Evolutionary conservation across 495 filamentous ascomycete species (phyloP).

Genomic region (Penicillium crystallinum): DNA sequence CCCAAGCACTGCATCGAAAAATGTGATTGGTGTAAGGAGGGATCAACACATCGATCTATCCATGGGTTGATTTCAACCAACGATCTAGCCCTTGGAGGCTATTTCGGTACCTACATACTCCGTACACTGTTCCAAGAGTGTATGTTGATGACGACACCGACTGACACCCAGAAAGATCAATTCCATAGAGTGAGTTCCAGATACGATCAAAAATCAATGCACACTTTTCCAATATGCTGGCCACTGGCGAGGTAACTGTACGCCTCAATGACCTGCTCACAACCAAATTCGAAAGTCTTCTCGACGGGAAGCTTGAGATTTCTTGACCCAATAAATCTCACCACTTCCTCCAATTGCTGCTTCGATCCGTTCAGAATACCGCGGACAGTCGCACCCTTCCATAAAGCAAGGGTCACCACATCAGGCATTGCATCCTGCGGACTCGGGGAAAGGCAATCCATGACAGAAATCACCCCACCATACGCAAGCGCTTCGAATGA

Average conservation of each 20-base stretch:
- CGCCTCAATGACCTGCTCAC: slow-evolving; percentile 43
- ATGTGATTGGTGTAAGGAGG: neutral
- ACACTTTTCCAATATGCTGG: neutral
- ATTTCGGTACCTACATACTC: neutral
- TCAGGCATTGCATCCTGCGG: slow-evolving; percentile 27
- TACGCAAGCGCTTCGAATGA: slow-evolving; percentile 50
- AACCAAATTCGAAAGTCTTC: slow-evolving; percentile 47
- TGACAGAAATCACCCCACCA: slow-evolving; percentile 56
- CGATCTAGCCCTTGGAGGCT: neutral
- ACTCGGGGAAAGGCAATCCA: slow-evolving; percentile 50
- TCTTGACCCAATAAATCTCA: slow-evolving; percentile 45
- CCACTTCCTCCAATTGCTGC: slow-evolving; percentile 52
- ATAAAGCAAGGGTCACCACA: slow-evolving; percentile 41
- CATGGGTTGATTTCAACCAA: neutral
- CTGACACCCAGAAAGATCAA: neutral
- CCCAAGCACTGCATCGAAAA: neutral
- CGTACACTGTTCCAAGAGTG: no score
- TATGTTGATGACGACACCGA: no score
- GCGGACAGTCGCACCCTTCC: slow-evolving; percentile 41
- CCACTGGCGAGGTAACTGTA: slow-evolving; percentile 5
- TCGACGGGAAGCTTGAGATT: slow-evolving; percentile 37
- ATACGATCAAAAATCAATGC: neutral
- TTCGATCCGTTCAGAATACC: slow-evolving; percentile 51
- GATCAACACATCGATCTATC: neutral
- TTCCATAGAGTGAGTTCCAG: neutral